Evolutionary conservation across 495 filamentous ascomycete genomes (phyloP).

Genomic region (Terfezia boudieri): DNA sequence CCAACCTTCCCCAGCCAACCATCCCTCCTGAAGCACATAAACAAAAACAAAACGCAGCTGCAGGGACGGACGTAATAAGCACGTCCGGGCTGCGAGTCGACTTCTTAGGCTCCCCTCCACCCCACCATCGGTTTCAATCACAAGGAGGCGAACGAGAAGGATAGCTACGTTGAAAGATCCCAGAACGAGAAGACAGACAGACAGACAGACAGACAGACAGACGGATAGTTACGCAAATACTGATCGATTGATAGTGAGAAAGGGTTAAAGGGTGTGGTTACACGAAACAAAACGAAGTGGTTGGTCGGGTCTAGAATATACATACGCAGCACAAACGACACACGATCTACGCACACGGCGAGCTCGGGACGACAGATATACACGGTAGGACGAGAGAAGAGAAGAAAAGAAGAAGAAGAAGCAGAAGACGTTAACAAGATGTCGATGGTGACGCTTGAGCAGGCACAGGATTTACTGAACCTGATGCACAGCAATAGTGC

Average conservation of each 20-base stretch:
- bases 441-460: constrained; percentile 17
- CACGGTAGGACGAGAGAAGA: neutral
- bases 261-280: neutral
- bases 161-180: too few species aligned
- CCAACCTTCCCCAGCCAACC: too few species aligned
- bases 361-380: neutral
- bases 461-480: constrained; percentile 16
- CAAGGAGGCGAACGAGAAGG: too few species aligned
- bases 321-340: neutral
- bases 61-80: too few species aligned
- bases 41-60: too few species aligned
- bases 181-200: too few species aligned
- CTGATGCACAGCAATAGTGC: constrained; percentile 14
- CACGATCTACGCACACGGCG: neutral
- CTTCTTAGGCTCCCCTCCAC: too few species aligned
- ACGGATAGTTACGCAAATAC: too few species aligned
- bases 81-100: too few species aligned
- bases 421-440: neutral
- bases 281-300: neutral
- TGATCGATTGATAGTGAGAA: neutral
- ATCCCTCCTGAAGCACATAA: too few species aligned
- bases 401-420: neutral
- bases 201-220: too few species aligned
- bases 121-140: too few species aligned
- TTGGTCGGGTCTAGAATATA: neutral